Base-by-base conservation (phyloP, 164 flowering plant species). In the Kingdonia uniflora region DNA sequence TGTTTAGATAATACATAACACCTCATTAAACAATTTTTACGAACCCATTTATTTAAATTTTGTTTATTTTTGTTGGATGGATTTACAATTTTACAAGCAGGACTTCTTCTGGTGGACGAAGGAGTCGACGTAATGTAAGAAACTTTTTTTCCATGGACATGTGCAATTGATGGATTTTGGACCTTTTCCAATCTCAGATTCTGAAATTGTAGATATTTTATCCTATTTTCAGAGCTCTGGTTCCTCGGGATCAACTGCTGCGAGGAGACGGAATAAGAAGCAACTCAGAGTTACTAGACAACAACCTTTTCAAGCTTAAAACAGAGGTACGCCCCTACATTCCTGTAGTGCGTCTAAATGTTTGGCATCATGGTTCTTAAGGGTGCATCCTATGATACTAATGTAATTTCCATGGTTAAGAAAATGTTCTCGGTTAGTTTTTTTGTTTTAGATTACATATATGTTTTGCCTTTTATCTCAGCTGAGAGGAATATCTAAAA, bases 401-500 rank as follows among this genome's bases (percentile, higher is more conserved):
- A 29, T 29, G 35, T 8, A 29, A 29, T 29, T 29, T 29, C 35
- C 35, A 29, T 29, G 8, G n/a, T n/a, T n/a, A n/a, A n/a, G n/a
- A n/a, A n/a, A n/a, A n/a, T n/a, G n/a, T n/a, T n/a, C n/a, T n/a
- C n/a, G n/a, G n/a, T n/a, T n/a, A n/a, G n/a, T n/a, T n/a, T n/a
- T n/a, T n/a, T n/a, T n/a, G n/a, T n/a, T n/a, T n/a, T n/a, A 29
- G 33, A 11, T 29, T 14, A 8, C 8, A 14, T 14, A 0, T 3
- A 23, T 38, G 48, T 14, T 1, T 42, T n/a, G 17, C 21, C 1
- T 15, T 38, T 13, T 20, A 29, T 59, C 74, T 47, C 70, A 91
- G 97, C 77, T 78, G 79, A 77, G 97, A 65, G 99, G 99, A 55
- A 79, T 54, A 58, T 26, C 37, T 39, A 94, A 89, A 66, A 79